These are phyloP conservation scores for Calocybe indica DNA, from an alignment of 768 basidiomycete genomes.

Conservation along the genomic window DNA sequence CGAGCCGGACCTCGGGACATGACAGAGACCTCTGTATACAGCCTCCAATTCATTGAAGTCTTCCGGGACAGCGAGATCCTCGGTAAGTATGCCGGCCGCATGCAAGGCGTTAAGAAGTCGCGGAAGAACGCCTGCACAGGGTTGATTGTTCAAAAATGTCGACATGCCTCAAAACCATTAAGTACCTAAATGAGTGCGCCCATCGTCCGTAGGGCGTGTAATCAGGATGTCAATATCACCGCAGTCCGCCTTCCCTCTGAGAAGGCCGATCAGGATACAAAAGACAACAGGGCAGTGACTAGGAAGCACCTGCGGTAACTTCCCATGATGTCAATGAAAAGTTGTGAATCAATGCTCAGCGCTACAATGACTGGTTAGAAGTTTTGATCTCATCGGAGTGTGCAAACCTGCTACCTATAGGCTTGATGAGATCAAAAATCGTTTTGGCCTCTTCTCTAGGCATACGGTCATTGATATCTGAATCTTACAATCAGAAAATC, in stretches of 20 bases:
- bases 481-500: neutral
- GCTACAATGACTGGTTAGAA: slow-evolving; percentile 33
- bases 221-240: slow-evolving; percentile 93
- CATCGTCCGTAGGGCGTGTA: slow-evolving; percentile 68
- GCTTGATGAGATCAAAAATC: slow-evolving; percentile 69
- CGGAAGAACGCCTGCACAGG: slow-evolving; percentile 48
- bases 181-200: slow-evolving; percentile 66
- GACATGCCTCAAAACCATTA: neutral
- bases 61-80: slow-evolving; percentile 72
- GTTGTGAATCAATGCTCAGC: slow-evolving; percentile 57
- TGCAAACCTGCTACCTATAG: slow-evolving; percentile 44
- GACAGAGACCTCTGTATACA: slow-evolving; percentile 79
- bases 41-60: slow-evolving; percentile 65
- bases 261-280: neutral
- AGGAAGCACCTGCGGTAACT: slow-evolving; percentile 65
- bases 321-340: slow-evolving; percentile 87
- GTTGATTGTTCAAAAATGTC: neutral
- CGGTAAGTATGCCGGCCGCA: slow-evolving; percentile 58
- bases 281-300: neutral
- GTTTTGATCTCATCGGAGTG: neutral
- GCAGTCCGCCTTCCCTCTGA: slow-evolving; percentile 75
- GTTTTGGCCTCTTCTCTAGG: slow-evolving; percentile 72
- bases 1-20: slow-evolving; percentile 35
- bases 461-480: slow-evolving; percentile 83
- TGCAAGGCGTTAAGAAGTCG: slow-evolving; percentile 54